Conservation (phyloP, 129 eudicot genomes). For the Helianthus tuberosus region DNA sequence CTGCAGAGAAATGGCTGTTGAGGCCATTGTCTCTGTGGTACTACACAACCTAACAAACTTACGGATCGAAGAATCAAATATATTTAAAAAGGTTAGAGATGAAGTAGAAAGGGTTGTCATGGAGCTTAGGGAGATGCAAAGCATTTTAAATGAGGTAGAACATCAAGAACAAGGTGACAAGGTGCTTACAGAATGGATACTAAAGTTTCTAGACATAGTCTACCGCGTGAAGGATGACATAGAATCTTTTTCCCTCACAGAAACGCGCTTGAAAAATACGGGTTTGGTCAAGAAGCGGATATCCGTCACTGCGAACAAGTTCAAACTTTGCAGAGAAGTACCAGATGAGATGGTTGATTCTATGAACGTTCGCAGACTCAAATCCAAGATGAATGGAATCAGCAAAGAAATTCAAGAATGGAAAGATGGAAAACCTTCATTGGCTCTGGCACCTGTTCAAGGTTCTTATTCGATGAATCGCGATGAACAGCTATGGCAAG, state of each 20-base stretch:
- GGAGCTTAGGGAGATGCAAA: constrained; percentile 27
- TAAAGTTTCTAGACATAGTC: constrained; percentile 17
- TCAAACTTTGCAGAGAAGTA: constrained; percentile 32
- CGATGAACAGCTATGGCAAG: constrained; percentile 27
- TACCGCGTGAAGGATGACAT: constrained; percentile 18
- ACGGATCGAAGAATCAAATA: constrained; percentile 11
- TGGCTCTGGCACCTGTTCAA: constrained; percentile 19
- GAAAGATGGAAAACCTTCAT: constrained; percentile 17
- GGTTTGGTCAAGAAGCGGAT: constrained; percentile 24
- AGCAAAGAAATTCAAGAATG: constrained; percentile 22
- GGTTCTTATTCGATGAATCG: background rate
- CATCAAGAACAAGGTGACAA: constrained; percentile 29
- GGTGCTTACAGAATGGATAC: constrained; percentile 15
- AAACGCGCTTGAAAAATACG: constrained; percentile 22
- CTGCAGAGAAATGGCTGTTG: constrained; percentile 28
- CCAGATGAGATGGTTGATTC: constrained; percentile 12
- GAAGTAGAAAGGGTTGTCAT: constrained; percentile 18
- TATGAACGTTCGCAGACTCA: constrained; percentile 9
- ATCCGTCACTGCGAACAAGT: constrained; percentile 21
- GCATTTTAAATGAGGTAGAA: constrained; percentile 20
- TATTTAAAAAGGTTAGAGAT: constrained; percentile 25
- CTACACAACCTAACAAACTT: constrained; percentile 26
- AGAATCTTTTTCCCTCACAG: constrained; percentile 30
- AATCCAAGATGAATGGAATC: constrained; percentile 22
- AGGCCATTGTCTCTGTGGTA: constrained; percentile 31